Conservation (phyloP, 345 rosid genomes). For the Heritiera littoralis region DNA sequence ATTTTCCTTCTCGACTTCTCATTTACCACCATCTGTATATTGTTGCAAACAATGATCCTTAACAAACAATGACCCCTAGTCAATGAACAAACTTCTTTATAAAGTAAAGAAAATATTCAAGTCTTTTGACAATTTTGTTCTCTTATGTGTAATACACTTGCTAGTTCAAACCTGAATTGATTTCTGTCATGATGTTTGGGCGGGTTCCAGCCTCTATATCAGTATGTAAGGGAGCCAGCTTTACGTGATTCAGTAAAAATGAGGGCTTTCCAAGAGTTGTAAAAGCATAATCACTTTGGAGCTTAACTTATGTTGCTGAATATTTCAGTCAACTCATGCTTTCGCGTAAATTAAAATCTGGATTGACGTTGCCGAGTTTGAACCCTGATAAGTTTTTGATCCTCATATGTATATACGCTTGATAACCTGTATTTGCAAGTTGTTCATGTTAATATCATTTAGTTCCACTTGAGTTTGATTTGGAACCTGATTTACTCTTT, state of each 20-base stretch:
- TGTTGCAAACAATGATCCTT: not conserved
- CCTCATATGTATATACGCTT: not conserved
- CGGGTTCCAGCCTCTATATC: not conserved
- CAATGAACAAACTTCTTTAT: not conserved
- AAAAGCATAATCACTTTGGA: not conserved
- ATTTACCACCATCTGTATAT: not conserved
- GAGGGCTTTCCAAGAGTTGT: conserved; percentile 4
- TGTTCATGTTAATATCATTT: not conserved
- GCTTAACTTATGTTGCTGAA: not conserved
- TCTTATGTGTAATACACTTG: not conserved
- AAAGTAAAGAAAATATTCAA: not conserved
- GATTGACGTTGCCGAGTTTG: not conserved
- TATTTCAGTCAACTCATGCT: not conserved
- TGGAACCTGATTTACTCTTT: not conserved
- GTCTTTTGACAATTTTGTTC: not conserved
- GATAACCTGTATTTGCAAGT: not conserved
- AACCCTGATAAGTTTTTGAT: not conserved
- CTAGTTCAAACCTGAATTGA: not conserved
- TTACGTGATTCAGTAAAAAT: not conserved
- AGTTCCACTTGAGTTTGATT: not conserved
- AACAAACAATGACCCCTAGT: not conserved
- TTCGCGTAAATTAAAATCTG: not conserved
- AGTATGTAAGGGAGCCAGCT: not conserved
- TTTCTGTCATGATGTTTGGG: not conserved
- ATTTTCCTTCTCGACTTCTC: not conserved